phyloP scores from a whole-genome alignment of 345 rosid genomes.

The Kernera saxatilis region DNA sequence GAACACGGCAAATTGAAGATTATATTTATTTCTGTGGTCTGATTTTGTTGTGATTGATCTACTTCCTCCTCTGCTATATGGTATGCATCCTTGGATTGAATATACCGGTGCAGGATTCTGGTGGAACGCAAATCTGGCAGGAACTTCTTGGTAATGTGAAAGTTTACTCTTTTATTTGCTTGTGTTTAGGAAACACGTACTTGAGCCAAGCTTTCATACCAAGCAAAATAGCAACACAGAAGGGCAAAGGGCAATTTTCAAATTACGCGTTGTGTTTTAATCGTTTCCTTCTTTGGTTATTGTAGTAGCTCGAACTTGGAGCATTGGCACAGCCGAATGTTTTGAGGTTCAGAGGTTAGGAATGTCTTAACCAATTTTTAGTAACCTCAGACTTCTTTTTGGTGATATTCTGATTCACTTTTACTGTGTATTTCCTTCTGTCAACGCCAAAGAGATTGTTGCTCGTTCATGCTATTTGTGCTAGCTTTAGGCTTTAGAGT shows the following conservation, averaged over 20 bases:
- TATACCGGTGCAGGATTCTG: not conserved
- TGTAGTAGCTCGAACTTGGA: not conserved
- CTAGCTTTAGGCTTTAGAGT: not conserved
- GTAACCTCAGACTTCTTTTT: not conserved
- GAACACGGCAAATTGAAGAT: not conserved
- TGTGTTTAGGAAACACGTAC: constrained; percentile 3
- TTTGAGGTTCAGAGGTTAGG: not conserved
- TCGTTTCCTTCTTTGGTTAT: not conserved
- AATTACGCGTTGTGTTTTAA: not conserved
- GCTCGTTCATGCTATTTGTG: not conserved
- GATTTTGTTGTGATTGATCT: not conserved
- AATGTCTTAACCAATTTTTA: not conserved
- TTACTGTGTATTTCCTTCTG: not conserved
- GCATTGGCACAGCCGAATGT: not conserved
- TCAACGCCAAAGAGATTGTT: not conserved
- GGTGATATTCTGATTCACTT: not conserved
- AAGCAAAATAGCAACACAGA: constrained; percentile 1
- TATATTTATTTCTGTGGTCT: not conserved
- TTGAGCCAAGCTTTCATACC: not conserved
- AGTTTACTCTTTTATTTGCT: not conserved
- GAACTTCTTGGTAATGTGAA: not conserved
- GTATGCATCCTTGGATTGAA: not conserved
- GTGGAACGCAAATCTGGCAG: not conserved
- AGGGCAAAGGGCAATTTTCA: not conserved
- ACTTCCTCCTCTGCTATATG: not conserved